Evolutionary conservation across 768 basidiomycete genomes (phyloP).

Genomic region (Leccinum ochraceum): DNA sequence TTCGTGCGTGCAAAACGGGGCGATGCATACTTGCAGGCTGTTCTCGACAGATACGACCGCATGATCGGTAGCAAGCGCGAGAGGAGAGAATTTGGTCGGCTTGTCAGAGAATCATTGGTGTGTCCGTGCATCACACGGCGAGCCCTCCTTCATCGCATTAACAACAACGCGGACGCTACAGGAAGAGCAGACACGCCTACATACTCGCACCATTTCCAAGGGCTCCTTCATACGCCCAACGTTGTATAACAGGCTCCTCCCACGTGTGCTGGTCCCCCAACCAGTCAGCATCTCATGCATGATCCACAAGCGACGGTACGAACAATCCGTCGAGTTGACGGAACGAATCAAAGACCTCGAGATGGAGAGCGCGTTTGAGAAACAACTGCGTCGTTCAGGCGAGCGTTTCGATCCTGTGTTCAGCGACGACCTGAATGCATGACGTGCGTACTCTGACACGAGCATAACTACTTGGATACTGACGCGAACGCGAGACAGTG

Average conservation of each 20-base stretch:
- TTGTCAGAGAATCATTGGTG: constrained; percentile 56
- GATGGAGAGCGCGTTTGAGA: constrained; percentile 43
- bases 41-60: constrained; percentile 59
- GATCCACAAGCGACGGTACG: constrained; percentile 54
- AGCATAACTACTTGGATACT: not conserved
- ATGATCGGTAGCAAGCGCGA: constrained; percentile 54
- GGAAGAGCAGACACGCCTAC: constrained; percentile 57
- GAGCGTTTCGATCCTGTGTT: constrained; percentile 30
- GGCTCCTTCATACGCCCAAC: constrained; percentile 70
- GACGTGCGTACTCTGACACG: constrained; percentile 19
- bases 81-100: constrained; percentile 47
- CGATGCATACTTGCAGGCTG: constrained; percentile 43
- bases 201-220: constrained; percentile 66
- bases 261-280: constrained; percentile 72
- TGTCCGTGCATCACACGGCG: not conserved
- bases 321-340: constrained; percentile 31
- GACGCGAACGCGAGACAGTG: constrained; percentile 29
- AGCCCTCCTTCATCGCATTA: not conserved
- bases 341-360: constrained; percentile 37
- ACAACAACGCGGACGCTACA: constrained; percentile 25
- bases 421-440: constrained; percentile 19
- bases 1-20: constrained; percentile 58
- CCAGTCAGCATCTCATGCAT: constrained; percentile 71
- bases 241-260: constrained; percentile 66
- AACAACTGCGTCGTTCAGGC: constrained; percentile 18